These are phyloP conservation scores for Epichloe elymi DNA, from an alignment of 2,329 filamentous ascomycete species.

Conservation along the genomic window DNA sequence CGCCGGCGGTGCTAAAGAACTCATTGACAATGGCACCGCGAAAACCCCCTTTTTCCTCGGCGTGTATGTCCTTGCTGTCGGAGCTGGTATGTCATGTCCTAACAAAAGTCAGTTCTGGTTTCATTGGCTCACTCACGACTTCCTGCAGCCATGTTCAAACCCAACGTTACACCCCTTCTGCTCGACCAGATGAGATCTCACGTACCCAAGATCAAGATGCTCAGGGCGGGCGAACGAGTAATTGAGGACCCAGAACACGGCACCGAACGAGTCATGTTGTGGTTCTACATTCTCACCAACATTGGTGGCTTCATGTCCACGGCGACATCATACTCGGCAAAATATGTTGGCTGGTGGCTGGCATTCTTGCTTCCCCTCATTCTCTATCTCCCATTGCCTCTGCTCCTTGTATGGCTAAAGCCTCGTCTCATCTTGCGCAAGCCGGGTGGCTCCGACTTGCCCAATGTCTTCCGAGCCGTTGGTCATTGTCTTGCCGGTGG, in stretches of 20 bases:
- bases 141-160: constrained; percentile 44
- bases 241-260: constrained; percentile 57
- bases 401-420: constrained; percentile 42
- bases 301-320: constrained; percentile 39
- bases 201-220: constrained; percentile 21
- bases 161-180: constrained; percentile 56
- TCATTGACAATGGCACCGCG: constrained; percentile 31
- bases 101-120: too few relatives aligned
- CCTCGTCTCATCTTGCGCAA: constrained; percentile 42
- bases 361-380: constrained; percentile 31
- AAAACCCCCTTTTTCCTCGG: constrained; percentile 49
- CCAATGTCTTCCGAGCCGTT: constrained; percentile 44
- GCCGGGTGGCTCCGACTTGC: constrained; percentile 53
- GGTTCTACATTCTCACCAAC: constrained; percentile 45
- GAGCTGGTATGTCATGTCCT: constrained; percentile 33
- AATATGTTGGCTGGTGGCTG: constrained; percentile 38
- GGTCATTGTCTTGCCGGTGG: constrained; percentile 38
- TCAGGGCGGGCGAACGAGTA: constrained; percentile 45
- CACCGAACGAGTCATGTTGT: constrained; percentile 52
- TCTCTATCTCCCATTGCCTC: constrained; percentile 45
- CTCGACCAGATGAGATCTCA: constrained; percentile 51
- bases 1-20: constrained; percentile 36
- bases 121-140: not conserved
- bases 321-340: constrained; percentile 38
- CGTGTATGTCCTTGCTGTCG: constrained; percentile 38